Percentiles rank a stretch among this genome's conserved stretches.
phyloP scores from a whole-genome alignment of 2,329 filamentous ascomycete genomes.

The Botrytis hyacinthi region DNA sequence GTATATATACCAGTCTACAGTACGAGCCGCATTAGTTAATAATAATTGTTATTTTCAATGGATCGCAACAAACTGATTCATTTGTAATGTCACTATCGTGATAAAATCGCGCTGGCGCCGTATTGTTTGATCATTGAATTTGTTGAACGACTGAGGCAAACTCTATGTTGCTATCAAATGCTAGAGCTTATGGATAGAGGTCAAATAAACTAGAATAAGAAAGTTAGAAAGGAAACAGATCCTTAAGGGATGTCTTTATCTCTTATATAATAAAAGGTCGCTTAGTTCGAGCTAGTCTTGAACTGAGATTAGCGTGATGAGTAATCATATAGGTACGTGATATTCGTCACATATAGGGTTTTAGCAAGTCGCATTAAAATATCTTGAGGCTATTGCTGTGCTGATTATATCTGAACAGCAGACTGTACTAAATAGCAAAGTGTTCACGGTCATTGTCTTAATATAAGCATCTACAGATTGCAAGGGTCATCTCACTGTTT shows the following conservation, averaged over 20 bases:
- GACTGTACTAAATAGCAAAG: not conserved
- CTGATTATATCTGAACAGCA: rapidly evolving
- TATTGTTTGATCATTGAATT: not conserved
- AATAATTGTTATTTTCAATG: not conserved
- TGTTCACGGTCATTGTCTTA: not conserved
- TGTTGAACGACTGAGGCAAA: too few relatives aligned
- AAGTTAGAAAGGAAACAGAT: not conserved
- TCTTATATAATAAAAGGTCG: not conserved
- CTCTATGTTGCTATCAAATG: not conserved
- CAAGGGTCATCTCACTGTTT: not conserved
- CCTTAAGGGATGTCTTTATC: not conserved
- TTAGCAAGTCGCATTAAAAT: not conserved
- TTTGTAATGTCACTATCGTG: rapidly evolving
- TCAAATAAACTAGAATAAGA: not conserved
- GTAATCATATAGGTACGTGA: not conserved
- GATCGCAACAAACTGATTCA: rapidly evolving
- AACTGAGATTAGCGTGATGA: not conserved
- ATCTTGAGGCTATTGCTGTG: not conserved
- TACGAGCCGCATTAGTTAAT: not conserved
- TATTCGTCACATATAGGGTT: not conserved
- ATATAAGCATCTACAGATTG: not conserved
- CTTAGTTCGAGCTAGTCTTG: not conserved
- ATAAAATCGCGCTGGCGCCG: not conserved
- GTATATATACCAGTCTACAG: not conserved
- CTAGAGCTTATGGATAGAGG: not conserved